phyloP scores from a whole-genome alignment of 2,329 filamentous ascomycete genomes.

The Thermoascus crustaceus region DNA sequence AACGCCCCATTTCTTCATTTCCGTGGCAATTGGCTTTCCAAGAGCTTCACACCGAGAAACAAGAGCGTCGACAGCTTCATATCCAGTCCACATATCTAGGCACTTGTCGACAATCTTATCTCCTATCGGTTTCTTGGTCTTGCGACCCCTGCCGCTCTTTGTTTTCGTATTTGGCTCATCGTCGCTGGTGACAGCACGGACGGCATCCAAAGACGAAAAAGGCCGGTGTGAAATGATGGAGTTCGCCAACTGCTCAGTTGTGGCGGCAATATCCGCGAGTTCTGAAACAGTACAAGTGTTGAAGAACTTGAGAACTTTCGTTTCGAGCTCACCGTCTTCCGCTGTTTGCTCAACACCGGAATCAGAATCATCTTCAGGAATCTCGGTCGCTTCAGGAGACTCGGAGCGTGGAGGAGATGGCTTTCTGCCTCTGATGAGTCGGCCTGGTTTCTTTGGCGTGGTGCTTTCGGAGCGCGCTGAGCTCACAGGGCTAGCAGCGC shows the following conservation, averaged over 20 bases:
- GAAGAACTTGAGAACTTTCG: slow-evolving; percentile 66
- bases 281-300: slow-evolving; percentile 70
- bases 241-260: slow-evolving; percentile 61
- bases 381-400: slow-evolving; percentile 29
- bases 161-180: slow-evolving; percentile 28
- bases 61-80: slow-evolving; percentile 74
- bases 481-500: slow-evolving; percentile 18
- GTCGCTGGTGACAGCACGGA: slow-evolving; percentile 55
- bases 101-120: slow-evolving; percentile 60
- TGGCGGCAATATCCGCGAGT: slow-evolving; percentile 71
- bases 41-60: slow-evolving; percentile 67
- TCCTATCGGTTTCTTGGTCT: slow-evolving; percentile 50
- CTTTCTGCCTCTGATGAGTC: slow-evolving; percentile 45
- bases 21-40: slow-evolving; percentile 56
- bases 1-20: slow-evolving; percentile 62
- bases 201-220: slow-evolving; percentile 58
- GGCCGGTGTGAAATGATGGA: slow-evolving; percentile 66
- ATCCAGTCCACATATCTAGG: slow-evolving; percentile 66
- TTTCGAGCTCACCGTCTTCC: slow-evolving; percentile 40
- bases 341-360: slow-evolving; percentile 31
- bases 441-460: slow-evolving; percentile 22
- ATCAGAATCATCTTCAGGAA: slow-evolving; percentile 41
- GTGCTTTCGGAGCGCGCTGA: slow-evolving; percentile 15
- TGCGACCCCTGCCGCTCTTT: slow-evolving; percentile 46
- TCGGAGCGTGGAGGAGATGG: slow-evolving; percentile 24